Evolutionary conservation across 108 stramenopile species (phyloP).

Genomic region (Stephanodiscus triporus): DNA sequence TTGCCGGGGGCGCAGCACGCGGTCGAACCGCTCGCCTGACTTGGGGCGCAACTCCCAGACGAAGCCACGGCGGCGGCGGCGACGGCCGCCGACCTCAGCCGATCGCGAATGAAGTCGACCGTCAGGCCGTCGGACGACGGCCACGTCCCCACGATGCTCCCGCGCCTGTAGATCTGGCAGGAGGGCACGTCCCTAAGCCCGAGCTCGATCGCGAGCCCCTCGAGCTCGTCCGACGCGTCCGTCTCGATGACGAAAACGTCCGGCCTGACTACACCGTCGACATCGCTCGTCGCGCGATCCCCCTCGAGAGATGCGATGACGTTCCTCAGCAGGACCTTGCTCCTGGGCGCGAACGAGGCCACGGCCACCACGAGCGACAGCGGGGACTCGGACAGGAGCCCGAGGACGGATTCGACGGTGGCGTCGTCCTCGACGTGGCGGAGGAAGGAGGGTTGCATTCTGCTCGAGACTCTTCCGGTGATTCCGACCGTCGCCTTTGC

Average conservation of each 20-base stretch:
- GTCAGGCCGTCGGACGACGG: slow-evolving; percentile 2
- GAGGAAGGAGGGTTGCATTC: not conserved
- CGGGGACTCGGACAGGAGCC: not conserved
- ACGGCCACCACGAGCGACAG: not conserved
- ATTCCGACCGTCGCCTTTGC: too few species aligned
- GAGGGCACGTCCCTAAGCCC: slow-evolving; percentile 45
- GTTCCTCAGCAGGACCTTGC: not conserved
- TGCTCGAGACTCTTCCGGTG: not conserved
- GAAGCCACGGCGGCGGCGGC: not conserved
- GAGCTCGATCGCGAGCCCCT: slow-evolving; percentile 48
- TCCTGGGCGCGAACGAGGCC: slow-evolving; percentile 1
- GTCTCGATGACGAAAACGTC: slow-evolving; percentile 29
- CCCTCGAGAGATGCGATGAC: not conserved
- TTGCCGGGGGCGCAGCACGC: slow-evolving; percentile 27
- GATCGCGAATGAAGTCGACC: not conserved
- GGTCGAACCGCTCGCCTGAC: not conserved
- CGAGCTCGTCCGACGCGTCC: slow-evolving; percentile 42
- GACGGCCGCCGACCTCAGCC: not conserved
- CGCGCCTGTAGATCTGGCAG: slow-evolving; percentile 30
- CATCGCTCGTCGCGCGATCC: not conserved
- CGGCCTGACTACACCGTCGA: slow-evolving; percentile 5
- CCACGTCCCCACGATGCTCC: slow-evolving; percentile 13
- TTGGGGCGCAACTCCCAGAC: not conserved
- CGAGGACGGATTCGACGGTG: slow-evolving; percentile 1
- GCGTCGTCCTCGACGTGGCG: not conserved